A percentile compares a stretch with the other conserved stretches of the same genome.
Conservation (phyloP, 1,284 basidiomycete genomes). For the Entoloma clypeatum region DNA sequence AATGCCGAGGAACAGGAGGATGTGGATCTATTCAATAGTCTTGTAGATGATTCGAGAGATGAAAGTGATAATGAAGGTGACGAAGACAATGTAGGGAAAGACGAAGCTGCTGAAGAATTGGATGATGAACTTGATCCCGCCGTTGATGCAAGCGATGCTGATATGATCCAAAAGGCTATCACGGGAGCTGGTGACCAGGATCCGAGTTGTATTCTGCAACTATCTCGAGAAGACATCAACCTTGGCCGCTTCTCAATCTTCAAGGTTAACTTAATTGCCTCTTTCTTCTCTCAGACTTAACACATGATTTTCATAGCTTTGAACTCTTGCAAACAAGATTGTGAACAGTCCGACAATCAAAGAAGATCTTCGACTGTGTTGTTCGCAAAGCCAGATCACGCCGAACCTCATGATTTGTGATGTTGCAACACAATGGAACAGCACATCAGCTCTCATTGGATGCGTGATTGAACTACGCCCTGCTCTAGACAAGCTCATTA, state of each 20-base stretch:
- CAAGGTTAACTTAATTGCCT: no score
- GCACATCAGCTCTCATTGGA: conserved; percentile 11
- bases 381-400: conserved; percentile 1
- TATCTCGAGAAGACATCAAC: conserved; percentile 3
- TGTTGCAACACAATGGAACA: conserved; percentile 15
- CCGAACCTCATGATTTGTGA: conserved; percentile 7
- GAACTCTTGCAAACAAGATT: conserved; percentile 8
- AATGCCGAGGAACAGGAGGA: conserved; percentile 39
- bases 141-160: conserved; percentile 6
- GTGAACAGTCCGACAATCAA: conserved; percentile 8
- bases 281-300: no score
- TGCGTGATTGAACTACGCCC: conserved; percentile 7
- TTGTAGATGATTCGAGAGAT: no score
- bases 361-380: conserved; percentile 1
- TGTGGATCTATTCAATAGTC: no score
- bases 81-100: conserved; percentile 6
- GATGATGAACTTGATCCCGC: conserved; percentile 6
- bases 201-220: not conserved
- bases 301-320: no score
- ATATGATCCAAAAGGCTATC: not conserved
- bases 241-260: conserved; percentile 7
- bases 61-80: conserved; percentile 30
- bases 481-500: conserved; percentile 7
- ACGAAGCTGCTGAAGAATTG: conserved; percentile 7
- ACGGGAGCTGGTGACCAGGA: not conserved